phyloP scores from a whole-genome alignment of 106 monocot species.

The Amphibolis antarctica region DNA sequence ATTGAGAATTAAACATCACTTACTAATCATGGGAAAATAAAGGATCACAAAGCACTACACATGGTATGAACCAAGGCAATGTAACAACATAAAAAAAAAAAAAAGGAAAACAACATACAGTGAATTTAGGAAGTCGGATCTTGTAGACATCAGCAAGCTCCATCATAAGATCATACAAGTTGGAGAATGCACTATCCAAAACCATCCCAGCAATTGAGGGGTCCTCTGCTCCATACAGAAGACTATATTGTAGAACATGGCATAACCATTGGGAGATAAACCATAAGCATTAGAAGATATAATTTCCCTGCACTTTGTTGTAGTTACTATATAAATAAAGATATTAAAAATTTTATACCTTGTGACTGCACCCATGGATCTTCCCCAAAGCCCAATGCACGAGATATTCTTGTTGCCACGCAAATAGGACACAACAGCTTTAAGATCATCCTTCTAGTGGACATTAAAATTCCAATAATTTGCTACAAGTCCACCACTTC shows the following conservation, averaged over 20 bases:
- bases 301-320: neutral
- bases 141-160: constrained; percentile 96
- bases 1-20: no score
- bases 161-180: constrained; percentile 88
- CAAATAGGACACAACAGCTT: constrained; percentile 51
- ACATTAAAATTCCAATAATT: neutral
- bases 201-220: constrained; percentile 99
- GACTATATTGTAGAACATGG: constrained; percentile 35
- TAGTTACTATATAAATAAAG: no score
- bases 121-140: constrained; percentile 94
- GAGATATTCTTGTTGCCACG: constrained; percentile 76
- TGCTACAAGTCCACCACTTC: neutral
- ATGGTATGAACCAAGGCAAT: no score
- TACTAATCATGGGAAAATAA: no score
- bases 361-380: constrained; percentile 98
- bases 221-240: constrained; percentile 98
- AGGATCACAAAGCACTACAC: no score
- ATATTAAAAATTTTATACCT: constrained; percentile 32
- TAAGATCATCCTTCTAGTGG: constrained; percentile 88
- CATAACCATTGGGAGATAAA: neutral
- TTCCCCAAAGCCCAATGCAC: constrained; percentile 92
- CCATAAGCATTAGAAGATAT: neutral
- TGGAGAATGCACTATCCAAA: constrained; percentile 92
- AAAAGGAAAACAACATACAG: constrained; percentile 28
- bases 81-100: neutral